Evolutionary conservation across 805 yeast genomes (phyloP).

Genomic region (Saccharomyces mikatae): DNA sequence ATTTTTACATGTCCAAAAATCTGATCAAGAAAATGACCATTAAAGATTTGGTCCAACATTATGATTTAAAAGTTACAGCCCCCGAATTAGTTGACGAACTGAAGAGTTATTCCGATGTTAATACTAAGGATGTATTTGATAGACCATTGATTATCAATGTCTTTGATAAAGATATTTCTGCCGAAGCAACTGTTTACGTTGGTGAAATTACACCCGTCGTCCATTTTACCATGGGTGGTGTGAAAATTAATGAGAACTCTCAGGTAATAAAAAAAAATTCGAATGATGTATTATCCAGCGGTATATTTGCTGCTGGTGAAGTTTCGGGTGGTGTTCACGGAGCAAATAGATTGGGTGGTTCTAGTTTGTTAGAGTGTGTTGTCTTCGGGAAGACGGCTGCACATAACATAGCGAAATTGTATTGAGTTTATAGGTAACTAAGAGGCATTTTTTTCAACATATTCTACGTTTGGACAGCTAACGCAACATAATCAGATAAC

Average conservation of each 20-base stretch:
- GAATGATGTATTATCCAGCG: conserved; percentile 29
- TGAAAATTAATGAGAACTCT: conserved; percentile 42
- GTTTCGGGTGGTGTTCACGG: conserved; percentile 67
- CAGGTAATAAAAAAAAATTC: conserved; percentile 33
- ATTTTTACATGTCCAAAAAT: conserved; percentile 40
- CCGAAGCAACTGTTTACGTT: conserved; percentile 31
- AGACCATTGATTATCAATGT: conserved; percentile 31
- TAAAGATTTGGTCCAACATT: conserved; percentile 24
- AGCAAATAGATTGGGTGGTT: conserved; percentile 51
- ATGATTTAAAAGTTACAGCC: conserved; percentile 14
- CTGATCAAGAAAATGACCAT: conserved; percentile 29
- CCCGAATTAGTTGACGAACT: conserved; percentile 19
- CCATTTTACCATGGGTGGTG: conserved; percentile 66
- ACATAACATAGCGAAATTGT: conserved; percentile 17
- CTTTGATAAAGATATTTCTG: conserved; percentile 20
- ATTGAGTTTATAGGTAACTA: neutral
- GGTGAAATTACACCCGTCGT: conserved; percentile 55
- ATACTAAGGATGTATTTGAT: conserved; percentile 30
- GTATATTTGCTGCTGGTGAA: conserved; percentile 59
- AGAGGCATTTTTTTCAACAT: neutral
- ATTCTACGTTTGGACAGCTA: neutral
- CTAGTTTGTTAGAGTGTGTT: conserved; percentile 51
- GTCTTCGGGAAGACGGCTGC: conserved; percentile 53
- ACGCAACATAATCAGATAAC: neutral
- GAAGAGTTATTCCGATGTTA: conserved; percentile 14